Evolutionary conservation across 495 filamentous ascomycete genomes (phyloP).

Genomic region (Diplogelasinospora grovesii): DNA sequence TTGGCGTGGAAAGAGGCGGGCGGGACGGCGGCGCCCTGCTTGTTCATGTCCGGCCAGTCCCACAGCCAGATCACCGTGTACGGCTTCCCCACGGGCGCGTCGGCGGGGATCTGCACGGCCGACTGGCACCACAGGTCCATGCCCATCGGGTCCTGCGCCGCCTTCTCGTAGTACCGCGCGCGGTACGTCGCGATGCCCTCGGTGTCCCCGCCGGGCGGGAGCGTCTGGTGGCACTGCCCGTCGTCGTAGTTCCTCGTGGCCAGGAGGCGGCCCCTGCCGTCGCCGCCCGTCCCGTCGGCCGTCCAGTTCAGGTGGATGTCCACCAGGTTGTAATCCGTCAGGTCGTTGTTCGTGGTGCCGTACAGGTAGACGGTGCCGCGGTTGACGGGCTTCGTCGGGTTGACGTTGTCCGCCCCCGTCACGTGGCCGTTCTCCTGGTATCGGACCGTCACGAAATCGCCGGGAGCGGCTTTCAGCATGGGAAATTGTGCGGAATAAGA

Average conservation of each 20-base stretch:
- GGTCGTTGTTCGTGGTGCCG: conserved; percentile 56
- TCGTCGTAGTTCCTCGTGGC: conserved; percentile 75
- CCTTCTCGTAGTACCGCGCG: no score
- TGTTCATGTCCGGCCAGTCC: conserved; percentile 63
- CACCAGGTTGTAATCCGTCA: conserved; percentile 51
- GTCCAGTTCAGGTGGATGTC: conserved; percentile 72
- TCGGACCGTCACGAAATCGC: conserved; percentile 62
- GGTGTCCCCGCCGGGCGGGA: conserved; percentile 11
- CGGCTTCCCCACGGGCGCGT: conserved; percentile 41
- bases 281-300: conserved; percentile 65
- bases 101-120: conserved; percentile 61
- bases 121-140: conserved; percentile 66
- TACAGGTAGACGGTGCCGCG: conserved; percentile 76
- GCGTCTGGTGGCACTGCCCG: conserved; percentile 72
- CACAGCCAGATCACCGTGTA: conserved; percentile 89
- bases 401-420: conserved; percentile 46
- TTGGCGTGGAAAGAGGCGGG: conserved; percentile 23
- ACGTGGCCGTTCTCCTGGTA: conserved; percentile 90
- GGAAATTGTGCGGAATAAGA: conserved; percentile 49
- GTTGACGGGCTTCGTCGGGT: conserved; percentile 55
- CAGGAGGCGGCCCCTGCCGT: conserved; percentile 65
- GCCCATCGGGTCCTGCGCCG: conserved; percentile 33
- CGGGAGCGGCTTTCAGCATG: conserved; percentile 58
- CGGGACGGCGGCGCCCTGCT: conserved; percentile 18
- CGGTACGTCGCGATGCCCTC: conserved; percentile 48